Conservation (phyloP, 2,329 filamentous ascomycete genomes). For the Xylariaceae sp. region DNA sequence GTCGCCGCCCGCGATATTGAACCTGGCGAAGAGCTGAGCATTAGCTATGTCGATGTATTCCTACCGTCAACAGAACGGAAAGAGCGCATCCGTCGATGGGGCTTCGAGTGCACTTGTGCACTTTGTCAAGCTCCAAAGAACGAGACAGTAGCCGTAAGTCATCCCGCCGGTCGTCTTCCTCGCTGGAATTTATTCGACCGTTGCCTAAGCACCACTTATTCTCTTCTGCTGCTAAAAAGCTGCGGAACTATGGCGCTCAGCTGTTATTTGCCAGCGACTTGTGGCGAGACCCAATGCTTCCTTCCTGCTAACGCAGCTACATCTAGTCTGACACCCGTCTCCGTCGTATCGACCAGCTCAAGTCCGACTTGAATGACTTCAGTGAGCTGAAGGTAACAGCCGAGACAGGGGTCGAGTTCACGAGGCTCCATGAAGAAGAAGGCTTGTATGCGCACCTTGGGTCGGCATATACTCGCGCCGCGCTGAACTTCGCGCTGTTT, state of each 20-base stretch:
- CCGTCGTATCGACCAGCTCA: conserved; percentile 37
- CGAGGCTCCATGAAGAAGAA: conserved; percentile 43
- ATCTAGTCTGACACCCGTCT: conserved; percentile 43
- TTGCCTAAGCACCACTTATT: no score
- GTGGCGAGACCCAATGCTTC: no score
- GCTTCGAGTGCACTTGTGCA: conserved; percentile 45
- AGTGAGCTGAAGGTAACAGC: conserved; percentile 32
- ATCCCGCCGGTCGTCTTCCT: not conserved
- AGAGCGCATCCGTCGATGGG: conserved; percentile 42
- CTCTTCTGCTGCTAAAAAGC: no score
- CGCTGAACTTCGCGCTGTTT: conserved; percentile 47
- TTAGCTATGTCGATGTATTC: conserved; percentile 45
- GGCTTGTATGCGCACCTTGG: conserved; percentile 42
- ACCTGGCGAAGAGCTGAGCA: conserved; percentile 45
- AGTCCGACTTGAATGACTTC: conserved; percentile 34
- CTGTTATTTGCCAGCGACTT: no score
- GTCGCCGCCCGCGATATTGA: conserved; percentile 46
- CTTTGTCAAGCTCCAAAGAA: conserved; percentile 36
- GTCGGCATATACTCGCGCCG: conserved; percentile 45
- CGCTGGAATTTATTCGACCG: not conserved
- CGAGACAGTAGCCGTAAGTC: conserved; percentile 21
- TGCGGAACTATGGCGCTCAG: no score
- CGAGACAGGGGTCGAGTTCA: conserved; percentile 39
- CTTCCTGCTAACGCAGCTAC: conserved; percentile 4
- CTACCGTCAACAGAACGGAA: conserved; percentile 38